phyloP scores from a whole-genome alignment of 495 filamentous ascomycete species.

The Tuber borchii region DNA sequence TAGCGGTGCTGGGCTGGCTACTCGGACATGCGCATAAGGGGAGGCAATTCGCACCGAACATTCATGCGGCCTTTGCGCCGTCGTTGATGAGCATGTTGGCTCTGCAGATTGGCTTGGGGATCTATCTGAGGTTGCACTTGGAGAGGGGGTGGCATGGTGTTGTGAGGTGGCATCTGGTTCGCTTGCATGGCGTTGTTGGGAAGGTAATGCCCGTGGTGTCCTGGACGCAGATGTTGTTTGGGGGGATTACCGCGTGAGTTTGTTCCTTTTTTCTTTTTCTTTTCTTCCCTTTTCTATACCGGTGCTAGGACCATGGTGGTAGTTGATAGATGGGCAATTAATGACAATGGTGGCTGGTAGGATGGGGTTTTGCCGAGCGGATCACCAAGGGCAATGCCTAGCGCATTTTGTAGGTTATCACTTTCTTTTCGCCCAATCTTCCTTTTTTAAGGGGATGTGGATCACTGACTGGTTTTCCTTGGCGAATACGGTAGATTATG shows the following conservation, averaged over 20 bases:
- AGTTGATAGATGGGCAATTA: neutral
- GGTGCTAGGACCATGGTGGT: neutral
- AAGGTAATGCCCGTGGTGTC: constrained; percentile 78
- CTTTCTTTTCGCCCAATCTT: neutral
- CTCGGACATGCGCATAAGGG: constrained; percentile 87
- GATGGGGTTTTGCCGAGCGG: constrained; percentile 86
- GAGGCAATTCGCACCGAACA: constrained; percentile 75
- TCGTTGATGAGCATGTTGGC: constrained; percentile 70
- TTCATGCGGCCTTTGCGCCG: constrained; percentile 74
- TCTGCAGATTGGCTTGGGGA: constrained; percentile 68
- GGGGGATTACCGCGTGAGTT: constrained; percentile 68
- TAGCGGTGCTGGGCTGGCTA: constrained; percentile 80
- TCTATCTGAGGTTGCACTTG: constrained; percentile 85
- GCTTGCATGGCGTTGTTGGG: constrained; percentile 71
- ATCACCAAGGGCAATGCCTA: constrained; percentile 86
- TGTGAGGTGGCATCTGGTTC: constrained; percentile 64
- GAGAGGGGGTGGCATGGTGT: constrained; percentile 72
- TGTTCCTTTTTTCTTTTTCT: neutral
- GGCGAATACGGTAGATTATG: constrained; percentile 59
- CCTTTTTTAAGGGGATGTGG: neutral
- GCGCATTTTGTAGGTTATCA: constrained; percentile 64
- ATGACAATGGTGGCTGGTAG: constrained; percentile 14
- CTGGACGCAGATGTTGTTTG: constrained; percentile 96
- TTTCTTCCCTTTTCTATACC: neutral
- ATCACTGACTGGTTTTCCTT: constrained; percentile 5